Base-by-base conservation (phyloP, 139 green algal genomes). In the Raphidocelis subcapitata region DNA sequence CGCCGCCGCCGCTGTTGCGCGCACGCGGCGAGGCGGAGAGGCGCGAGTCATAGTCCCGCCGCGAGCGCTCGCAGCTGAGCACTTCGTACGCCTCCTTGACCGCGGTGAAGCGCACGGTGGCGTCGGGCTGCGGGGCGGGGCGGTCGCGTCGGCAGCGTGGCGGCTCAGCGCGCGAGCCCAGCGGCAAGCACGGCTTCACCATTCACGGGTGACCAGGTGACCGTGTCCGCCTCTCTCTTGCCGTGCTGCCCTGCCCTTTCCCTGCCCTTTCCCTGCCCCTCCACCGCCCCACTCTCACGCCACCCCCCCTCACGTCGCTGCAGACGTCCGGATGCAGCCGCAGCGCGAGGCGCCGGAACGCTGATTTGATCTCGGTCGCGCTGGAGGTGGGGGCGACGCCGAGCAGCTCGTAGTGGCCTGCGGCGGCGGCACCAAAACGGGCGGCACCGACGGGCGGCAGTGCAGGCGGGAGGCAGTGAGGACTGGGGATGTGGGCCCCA, bases 251-350 rank as follows among this genome's bases (percentile, higher is more conserved):
- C n/a, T n/a, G n/a, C n/a, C n/a, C n/a, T n/a, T n/a, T n/a, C n/a
- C n/a, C n/a, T n/a, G n/a, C n/a, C n/a, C n/a, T n/a, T n/a, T n/a
- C n/a, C n/a, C n/a, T n/a, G n/a, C n/a, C n/a, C n/a, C n/a, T n/a
- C n/a, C n/a, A n/a, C n/a, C n/a, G n/a, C n/a, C n/a, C n/a, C n/a
- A n/a, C n/a, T 49, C 41, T 49, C 46, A 23, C 15, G n/a, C 36
- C 26, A 29, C 3, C 3, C 16, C 28, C 26, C 61, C 69, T 69
- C 15, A 76, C 69, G 18, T 32, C 60, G 32, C 67, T 47, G 72
- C 79, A 79, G 54, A 76, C 66, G 41, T 83, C 77, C 1, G 77
- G 77, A 44, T 83, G 77, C 24, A 83, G 66, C 60, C 59, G 16
- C 8, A 73, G 37, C 2, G 77, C 77, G 21, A 65, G 23, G 23